These are phyloP conservation scores for Magnaporthales sp. DNA, from an alignment of 2,329 filamentous ascomycete species.

Conservation along the genomic window DNA sequence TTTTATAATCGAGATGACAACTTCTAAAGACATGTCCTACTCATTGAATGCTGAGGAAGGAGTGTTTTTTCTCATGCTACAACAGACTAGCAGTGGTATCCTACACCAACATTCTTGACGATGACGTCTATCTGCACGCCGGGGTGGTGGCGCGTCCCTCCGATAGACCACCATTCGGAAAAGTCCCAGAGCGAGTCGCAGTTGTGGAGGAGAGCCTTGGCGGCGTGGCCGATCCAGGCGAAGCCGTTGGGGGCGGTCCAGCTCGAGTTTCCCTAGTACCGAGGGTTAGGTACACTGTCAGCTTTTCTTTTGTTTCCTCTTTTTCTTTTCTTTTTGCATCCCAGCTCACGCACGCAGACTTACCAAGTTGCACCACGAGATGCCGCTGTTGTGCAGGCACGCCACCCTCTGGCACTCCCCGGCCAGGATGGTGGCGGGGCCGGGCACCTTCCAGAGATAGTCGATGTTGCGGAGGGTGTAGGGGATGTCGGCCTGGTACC, in stretches of 20 bases:
- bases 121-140: not conserved
- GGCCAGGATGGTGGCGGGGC: not conserved
- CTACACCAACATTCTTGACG: not conserved
- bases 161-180: not conserved
- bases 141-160: not conserved
- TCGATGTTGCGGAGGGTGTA: not conserved
- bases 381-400: not conserved
- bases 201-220: not conserved
- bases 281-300: not conserved
- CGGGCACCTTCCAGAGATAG: not conserved
- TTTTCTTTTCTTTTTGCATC: not conserved
- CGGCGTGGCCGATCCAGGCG: not conserved
- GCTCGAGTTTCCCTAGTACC: not conserved
- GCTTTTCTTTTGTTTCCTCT: not conserved
- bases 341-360: not conserved
- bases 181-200: not conserved
- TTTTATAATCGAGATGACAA: not conserved
- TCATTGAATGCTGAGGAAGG: not conserved
- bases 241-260: not conserved
- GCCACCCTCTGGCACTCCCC: not conserved
- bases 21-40: not conserved
- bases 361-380: not conserved
- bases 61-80: too few species aligned
- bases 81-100: not conserved
- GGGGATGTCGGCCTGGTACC: not conserved